A percentile compares a stretch with the other conserved stretches of the same genome.
Conservation (phyloP, 257 asterid genomes). For the Solanum piurae region DNA sequence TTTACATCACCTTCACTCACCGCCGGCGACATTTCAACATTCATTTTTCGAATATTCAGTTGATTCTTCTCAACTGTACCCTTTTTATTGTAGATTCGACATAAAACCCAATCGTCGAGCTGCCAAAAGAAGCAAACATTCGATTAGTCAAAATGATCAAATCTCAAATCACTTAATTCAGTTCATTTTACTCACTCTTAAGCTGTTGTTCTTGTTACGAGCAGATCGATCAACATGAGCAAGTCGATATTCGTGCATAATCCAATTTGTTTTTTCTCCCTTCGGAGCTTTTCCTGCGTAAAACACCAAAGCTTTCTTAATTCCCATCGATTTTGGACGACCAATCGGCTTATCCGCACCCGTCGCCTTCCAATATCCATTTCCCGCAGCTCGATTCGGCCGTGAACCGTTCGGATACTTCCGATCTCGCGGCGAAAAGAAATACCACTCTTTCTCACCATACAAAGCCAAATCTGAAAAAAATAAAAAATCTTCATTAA, state of each 20-base stretch:
- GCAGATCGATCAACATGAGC: slow-evolving; percentile 86
- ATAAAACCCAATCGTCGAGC: slow-evolving; percentile 71
- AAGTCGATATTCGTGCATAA: slow-evolving; percentile 89
- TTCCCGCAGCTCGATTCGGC: slow-evolving; percentile 85
- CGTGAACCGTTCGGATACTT: slow-evolving; percentile 91
- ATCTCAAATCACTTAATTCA: neutral
- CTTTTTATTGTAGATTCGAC: slow-evolving; percentile 68
- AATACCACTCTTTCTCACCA: slow-evolving; percentile 95
- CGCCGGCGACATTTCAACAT: neutral
- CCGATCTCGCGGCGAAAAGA: slow-evolving; percentile 80
- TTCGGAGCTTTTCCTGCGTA: slow-evolving; percentile 83
- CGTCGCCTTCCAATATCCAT: slow-evolving; percentile 92
- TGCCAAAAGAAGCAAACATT: slow-evolving; percentile 17
- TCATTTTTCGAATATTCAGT: neutral
- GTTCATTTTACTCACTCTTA: slow-evolving; percentile 42
- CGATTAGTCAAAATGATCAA: neutral
- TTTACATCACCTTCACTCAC: slow-evolving; percentile 28
- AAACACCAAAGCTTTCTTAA: slow-evolving; percentile 75
- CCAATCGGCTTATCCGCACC: slow-evolving; percentile 90
- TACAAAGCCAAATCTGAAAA: slow-evolving; percentile 53
- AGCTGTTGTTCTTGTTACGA: slow-evolving; percentile 44
- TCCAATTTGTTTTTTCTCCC: slow-evolving; percentile 83
- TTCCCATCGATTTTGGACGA: slow-evolving; percentile 55
- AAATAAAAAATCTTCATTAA: too few species aligned
- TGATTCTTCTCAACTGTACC: slow-evolving; percentile 32